Conservation (phyloP, 2,329 filamentous ascomycete genomes). For the Cryoendolithus antarcticus region DNA sequence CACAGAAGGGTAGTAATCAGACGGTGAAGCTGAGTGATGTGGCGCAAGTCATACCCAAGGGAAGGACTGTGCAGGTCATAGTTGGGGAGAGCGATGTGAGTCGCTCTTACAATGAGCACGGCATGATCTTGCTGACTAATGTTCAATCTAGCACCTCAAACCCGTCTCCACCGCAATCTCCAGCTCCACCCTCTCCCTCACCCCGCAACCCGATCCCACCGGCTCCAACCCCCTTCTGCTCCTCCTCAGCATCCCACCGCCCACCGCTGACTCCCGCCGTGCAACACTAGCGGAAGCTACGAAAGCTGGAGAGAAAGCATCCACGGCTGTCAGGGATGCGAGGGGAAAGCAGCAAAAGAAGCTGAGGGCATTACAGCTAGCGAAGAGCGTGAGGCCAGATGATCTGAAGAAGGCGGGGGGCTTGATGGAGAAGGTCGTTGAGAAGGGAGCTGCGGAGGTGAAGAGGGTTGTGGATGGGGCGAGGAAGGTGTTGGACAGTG, state of each 20-base stretch:
- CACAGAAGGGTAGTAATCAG: slow-evolving; percentile 39
- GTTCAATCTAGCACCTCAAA: slow-evolving; percentile 38
- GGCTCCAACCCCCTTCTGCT: slow-evolving; percentile 38
- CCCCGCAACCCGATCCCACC: slow-evolving; percentile 38
- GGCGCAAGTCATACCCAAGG: slow-evolving; percentile 55
- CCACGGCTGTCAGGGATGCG: slow-evolving; percentile 30
- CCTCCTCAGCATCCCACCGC: slow-evolving; percentile 43
- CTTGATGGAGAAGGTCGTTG: slow-evolving; percentile 39
- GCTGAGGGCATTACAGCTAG: slow-evolving; percentile 31
- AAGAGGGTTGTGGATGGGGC: slow-evolving; percentile 37
- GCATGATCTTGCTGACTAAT: background rate
- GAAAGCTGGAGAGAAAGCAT: slow-evolving; percentile 32
- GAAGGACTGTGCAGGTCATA: slow-evolving; percentile 48
- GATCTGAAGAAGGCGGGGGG: slow-evolving; percentile 37
- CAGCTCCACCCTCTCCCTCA: slow-evolving; percentile 36
- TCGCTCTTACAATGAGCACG: slow-evolving; percentile 6
- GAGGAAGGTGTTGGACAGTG: slow-evolving; percentile 33
- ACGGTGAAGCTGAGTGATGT: slow-evolving; percentile 47
- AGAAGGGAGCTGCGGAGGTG: slow-evolving; percentile 35
- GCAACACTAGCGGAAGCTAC: slow-evolving; percentile 15
- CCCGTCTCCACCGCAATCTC: slow-evolving; percentile 42
- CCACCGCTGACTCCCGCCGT: slow-evolving; percentile 41
- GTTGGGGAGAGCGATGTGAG: slow-evolving; percentile 52
- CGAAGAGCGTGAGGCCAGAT: slow-evolving; percentile 33
- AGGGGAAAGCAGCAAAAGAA: slow-evolving; percentile 38